Evolutionary conservation across 305 asterid species (phyloP).

Genomic region (Ajuga reptans): DNA sequence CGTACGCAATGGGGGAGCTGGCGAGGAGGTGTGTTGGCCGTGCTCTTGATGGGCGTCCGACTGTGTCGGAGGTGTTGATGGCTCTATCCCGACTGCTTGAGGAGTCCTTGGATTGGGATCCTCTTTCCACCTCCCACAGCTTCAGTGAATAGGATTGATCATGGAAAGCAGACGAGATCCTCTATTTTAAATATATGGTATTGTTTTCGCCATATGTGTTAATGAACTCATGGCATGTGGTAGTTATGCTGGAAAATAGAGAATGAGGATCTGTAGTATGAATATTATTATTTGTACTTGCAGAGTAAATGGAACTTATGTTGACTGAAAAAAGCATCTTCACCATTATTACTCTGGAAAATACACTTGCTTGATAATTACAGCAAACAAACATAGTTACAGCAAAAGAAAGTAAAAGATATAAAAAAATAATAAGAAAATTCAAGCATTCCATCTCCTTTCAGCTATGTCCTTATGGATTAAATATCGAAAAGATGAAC

Average conservation of each 20-base stretch:
- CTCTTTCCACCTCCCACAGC: slow-evolving; percentile 30
- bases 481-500: slow-evolving; percentile 54
- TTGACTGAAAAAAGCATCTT: no score
- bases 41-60: slow-evolving; percentile 32
- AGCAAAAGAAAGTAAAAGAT: no score
- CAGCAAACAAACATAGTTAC: neutral
- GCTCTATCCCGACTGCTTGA: slow-evolving; percentile 36
- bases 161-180: no score
- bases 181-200: no score
- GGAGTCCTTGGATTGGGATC: slow-evolving; percentile 53
- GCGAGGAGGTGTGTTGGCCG: slow-evolving; percentile 42
- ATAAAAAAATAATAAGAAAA: neutral
- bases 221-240: no score
- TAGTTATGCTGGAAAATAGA: no score
- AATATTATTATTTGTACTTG: no score
- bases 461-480: slow-evolving; percentile 52
- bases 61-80: slow-evolving; percentile 31
- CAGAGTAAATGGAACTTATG: no score
- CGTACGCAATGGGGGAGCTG: slow-evolving; percentile 40
- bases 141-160: slow-evolving; percentile 21
- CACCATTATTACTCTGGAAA: slow-evolving; percentile 7
- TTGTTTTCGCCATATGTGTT: no score
- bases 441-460: slow-evolving; percentile 27
- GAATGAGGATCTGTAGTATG: no score
- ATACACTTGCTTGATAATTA: slow-evolving; percentile 27